Evolutionary conservation across 805 yeast genomes (phyloP).

Genomic region (Zygosaccharomyces rouxii): DNA sequence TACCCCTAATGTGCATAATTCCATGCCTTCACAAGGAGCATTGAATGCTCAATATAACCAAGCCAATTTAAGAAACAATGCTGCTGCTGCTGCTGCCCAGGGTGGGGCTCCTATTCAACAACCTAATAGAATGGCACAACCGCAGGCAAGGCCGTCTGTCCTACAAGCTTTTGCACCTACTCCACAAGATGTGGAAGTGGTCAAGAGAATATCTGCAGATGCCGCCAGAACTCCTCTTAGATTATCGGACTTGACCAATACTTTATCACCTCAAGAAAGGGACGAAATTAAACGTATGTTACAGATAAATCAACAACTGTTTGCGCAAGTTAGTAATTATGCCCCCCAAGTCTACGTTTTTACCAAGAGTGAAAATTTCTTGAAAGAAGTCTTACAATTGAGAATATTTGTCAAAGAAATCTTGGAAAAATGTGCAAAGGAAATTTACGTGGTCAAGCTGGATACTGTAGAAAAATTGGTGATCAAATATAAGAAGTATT

Average conservation of each 20-base stretch:
- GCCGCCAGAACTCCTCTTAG: conserved; percentile 63
- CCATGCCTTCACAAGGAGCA: background rate
- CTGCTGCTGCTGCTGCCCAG: conserved; percentile 17
- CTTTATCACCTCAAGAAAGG: conserved; percentile 61
- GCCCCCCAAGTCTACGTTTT: conserved; percentile 74
- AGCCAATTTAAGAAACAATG: conserved; percentile 7
- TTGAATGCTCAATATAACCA: conserved; percentile 9
- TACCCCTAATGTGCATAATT: background rate
- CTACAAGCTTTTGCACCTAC: conserved; percentile 39
- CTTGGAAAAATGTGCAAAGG: conserved; percentile 61
- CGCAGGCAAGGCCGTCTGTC: conserved; percentile 21
- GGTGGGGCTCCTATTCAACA: conserved; percentile 10
- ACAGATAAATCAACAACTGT: conserved; percentile 45
- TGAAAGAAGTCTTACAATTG: conserved; percentile 71
- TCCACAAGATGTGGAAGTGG: conserved; percentile 57
- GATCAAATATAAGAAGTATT: conserved; percentile 67
- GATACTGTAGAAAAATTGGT: conserved; percentile 67
- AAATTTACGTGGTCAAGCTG: conserved; percentile 65
- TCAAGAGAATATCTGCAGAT: conserved; percentile 63
- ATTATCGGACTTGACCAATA: conserved; percentile 59
- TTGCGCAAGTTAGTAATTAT: conserved; percentile 66
- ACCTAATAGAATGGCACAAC: conserved; percentile 14
- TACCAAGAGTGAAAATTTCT: conserved; percentile 70
- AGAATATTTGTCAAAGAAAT: conserved; percentile 75
- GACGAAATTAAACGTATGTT: conserved; percentile 53